A percentile compares a stretch with the other conserved stretches of the same genome.
Conservation (phyloP, 2,329 filamentous ascomycete genomes). For the Aspergillus pseudotamarii region DNA sequence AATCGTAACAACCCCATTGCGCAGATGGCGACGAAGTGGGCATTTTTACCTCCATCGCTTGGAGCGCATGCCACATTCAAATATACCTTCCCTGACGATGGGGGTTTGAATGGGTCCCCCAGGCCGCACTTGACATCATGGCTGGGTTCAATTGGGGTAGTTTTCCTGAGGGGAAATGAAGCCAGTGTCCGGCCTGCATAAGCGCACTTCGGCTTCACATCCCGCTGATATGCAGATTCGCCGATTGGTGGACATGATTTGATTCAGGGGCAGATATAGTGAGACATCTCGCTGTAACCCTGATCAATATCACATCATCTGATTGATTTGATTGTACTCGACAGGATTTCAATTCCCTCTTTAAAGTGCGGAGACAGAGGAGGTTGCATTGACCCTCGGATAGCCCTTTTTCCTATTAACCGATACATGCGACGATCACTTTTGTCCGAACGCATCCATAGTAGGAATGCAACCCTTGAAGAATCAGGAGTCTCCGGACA, state of each 20-base stretch:
- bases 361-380: background rate
- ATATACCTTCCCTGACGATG: background rate
- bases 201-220: background rate
- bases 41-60: background rate
- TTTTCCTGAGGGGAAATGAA: background rate
- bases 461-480: too few relatives aligned
- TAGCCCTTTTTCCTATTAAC: background rate
- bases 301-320: background rate
- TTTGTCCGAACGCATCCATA: background rate
- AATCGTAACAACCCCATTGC: background rate
- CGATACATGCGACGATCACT: background rate
- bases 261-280: background rate
- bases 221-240: background rate
- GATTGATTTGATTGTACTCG: background rate
- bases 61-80: background rate
- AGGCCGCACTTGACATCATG: background rate
- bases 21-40: background rate
- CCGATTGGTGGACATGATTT: background rate
- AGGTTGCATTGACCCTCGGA: background rate
- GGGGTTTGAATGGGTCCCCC: background rate
- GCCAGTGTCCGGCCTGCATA: background rate
- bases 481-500: too few relatives aligned
- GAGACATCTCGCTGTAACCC: slow-evolving; percentile 2
- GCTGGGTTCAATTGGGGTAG: background rate
- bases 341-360: background rate